Evolutionary conservation across 139 green algal genomes (phyloP).

Genomic region (Choricystis sp.): DNA sequence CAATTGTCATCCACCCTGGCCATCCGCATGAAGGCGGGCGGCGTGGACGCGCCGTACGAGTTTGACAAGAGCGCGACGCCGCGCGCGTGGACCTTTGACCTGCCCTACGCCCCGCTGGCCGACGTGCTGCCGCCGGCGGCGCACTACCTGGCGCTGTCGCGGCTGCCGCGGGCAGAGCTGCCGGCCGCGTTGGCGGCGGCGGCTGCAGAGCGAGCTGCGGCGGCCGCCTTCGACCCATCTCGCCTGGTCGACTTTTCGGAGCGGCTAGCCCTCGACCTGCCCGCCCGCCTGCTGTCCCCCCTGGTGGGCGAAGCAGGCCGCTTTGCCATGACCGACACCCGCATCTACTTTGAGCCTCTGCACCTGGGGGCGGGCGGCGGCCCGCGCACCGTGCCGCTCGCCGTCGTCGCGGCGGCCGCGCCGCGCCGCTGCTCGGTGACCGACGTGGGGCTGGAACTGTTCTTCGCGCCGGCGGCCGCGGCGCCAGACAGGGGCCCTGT

Average conservation of each 20-base stretch:
- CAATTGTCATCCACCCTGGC: not conserved
- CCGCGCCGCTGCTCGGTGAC: slow-evolving; percentile 44
- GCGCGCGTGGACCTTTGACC: slow-evolving; percentile 39
- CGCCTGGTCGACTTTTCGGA: slow-evolving; percentile 58
- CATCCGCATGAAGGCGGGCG: slow-evolving; percentile 56
- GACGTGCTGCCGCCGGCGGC: slow-evolving; percentile 41
- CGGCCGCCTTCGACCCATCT: slow-evolving; percentile 46
- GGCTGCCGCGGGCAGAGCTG: slow-evolving; percentile 31
- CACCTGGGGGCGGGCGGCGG: too few species aligned
- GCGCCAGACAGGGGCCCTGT: slow-evolving; percentile 5
- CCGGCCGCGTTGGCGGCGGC: slow-evolving; percentile 28
- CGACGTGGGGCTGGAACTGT: slow-evolving; percentile 42
- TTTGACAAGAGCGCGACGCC: slow-evolving; percentile 12
- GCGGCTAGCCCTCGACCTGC: slow-evolving; percentile 28
- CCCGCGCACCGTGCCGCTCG: too few species aligned
- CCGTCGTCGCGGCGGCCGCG: slow-evolving; percentile 47
- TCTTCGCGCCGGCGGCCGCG: slow-evolving; percentile 8
- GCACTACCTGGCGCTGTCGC: slow-evolving; percentile 37
- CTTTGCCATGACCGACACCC: slow-evolving; percentile 49
- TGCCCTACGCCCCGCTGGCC: slow-evolving; percentile 42
- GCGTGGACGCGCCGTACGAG: slow-evolving; percentile 45
- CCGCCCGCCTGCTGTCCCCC: slow-evolving; percentile 14
- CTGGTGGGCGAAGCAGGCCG: slow-evolving; percentile 44
- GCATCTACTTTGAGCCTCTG: slow-evolving; percentile 79
- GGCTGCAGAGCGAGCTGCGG: slow-evolving; percentile 21